Conservation (phyloP, 352 stramenopile genomes). For the Globisporangium cystogenes region DNA sequence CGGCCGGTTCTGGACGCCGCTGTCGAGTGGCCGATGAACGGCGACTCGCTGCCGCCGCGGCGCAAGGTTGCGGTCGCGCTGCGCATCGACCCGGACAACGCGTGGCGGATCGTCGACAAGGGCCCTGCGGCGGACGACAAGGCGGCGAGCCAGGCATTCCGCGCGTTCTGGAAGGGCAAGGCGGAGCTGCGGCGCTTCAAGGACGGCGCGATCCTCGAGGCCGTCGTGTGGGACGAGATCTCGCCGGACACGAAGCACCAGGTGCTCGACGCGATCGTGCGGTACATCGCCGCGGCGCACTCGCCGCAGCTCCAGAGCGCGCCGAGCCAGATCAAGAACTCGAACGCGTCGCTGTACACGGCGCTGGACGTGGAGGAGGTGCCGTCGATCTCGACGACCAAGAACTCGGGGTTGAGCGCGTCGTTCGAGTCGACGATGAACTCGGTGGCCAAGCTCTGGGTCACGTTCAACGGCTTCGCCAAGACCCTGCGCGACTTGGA, state of each 20-base stretch:
- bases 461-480: conserved; percentile 77
- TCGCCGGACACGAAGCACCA: conserved; percentile 59
- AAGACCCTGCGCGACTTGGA: conserved; percentile 73
- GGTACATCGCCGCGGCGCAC: conserved; percentile 64
- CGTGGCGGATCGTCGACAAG: conserved; percentile 85
- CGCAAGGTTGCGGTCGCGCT: conserved; percentile 77
- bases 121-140: conserved; percentile 85
- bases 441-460: conserved; percentile 66
- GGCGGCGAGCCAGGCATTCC: conserved; percentile 58
- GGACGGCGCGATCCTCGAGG: conserved; percentile 86
- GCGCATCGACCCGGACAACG: conserved; percentile 70
- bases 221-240: conserved; percentile 86
- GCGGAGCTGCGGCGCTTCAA: conserved; percentile 89
- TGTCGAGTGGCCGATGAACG: conserved; percentile 47
- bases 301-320: conserved; percentile 41
- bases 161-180: conserved; percentile 85
- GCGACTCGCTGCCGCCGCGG: conserved; percentile 24
- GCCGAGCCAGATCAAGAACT: conserved; percentile 57
- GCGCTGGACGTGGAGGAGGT: conserved; percentile 58
- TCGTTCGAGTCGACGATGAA: conserved; percentile 77
- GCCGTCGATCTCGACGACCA: conserved; percentile 25
- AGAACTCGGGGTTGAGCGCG: conserved; percentile 24
- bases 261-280: conserved; percentile 71
- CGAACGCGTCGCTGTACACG: conserved; percentile 64
- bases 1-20: conserved; percentile 36